Percentiles rank a stretch among this genome's conserved stretches.
Evolutionary conservation across 1,284 basidiomycete species (phyloP).

Genomic region (Vanrija sp.): DNA sequence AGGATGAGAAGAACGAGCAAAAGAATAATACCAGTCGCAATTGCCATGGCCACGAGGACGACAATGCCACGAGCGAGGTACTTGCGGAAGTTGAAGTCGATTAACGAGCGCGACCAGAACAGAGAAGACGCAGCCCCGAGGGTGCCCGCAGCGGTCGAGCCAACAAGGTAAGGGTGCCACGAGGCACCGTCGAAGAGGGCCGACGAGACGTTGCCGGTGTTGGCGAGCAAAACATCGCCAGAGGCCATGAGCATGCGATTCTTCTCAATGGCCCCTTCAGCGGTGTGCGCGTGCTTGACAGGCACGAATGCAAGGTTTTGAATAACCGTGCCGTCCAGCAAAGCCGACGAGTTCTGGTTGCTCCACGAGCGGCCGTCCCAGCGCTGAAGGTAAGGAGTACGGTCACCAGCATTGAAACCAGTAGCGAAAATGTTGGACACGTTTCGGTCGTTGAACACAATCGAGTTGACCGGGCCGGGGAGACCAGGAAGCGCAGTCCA

Average conservation of each 20-base stretch:
- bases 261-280: constrained; percentile 63
- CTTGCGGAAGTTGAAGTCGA: constrained; percentile 67
- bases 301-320: constrained; percentile 88
- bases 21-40: constrained; percentile 91
- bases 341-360: constrained; percentile 54
- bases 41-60: constrained; percentile 94
- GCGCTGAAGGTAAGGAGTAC: constrained; percentile 66
- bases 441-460: constrained; percentile 79
- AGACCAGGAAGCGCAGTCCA: constrained; percentile 68
- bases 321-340: constrained; percentile 52
- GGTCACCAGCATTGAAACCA: constrained; percentile 65
- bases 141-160: constrained; percentile 63
- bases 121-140: constrained; percentile 72
- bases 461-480: constrained; percentile 83
- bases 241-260: constrained; percentile 90
- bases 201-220: constrained; percentile 73
- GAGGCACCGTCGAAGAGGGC: constrained; percentile 81
- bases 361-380: constrained; percentile 79
- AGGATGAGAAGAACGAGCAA: constrained; percentile 86
- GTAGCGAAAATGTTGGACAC: constrained; percentile 82
- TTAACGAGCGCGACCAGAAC: constrained; percentile 72
- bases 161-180: constrained; percentile 78
- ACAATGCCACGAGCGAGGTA: constrained; percentile 88
- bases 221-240: constrained; percentile 64
- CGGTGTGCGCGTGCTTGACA: constrained; percentile 59